A percentile compares a stretch with the other conserved stretches of the same genome.
Conservation (phyloP, 345 rosid species). For the Citrus maxima region DNA sequence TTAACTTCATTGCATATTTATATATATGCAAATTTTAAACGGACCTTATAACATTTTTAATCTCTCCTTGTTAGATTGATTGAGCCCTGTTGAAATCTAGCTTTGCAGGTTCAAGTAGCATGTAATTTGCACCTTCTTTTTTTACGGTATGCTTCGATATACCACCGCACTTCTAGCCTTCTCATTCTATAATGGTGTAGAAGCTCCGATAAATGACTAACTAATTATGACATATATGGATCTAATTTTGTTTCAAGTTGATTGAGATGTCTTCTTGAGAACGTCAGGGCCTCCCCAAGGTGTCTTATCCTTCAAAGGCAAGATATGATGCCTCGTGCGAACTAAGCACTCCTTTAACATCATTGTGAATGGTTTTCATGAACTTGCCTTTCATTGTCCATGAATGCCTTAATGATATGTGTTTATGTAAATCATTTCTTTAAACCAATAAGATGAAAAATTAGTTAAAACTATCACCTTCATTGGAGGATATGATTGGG, state of each 20-base stretch:
- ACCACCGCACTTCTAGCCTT: conserved; percentile 36
- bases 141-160: conserved; percentile 23
- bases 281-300: conserved; percentile 19
- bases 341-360: conserved; percentile 31
- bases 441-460: too few species aligned
- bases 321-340: conserved; percentile 44
- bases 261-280: conserved; percentile 18
- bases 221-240: conserved; percentile 5
- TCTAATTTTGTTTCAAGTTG: not conserved
- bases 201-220: conserved; percentile 33
- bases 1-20: too few species aligned
- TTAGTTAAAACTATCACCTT: not conserved
- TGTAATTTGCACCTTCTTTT: not conserved
- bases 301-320: conserved; percentile 31
- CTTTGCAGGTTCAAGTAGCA: conserved; percentile 37
- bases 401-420: conserved; percentile 34
- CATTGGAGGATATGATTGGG: not conserved
- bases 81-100: conserved; percentile 44
- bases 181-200: conserved; percentile 31
- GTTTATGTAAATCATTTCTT: not conserved
- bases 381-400: conserved; percentile 19
- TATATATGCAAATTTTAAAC: too few species aligned
- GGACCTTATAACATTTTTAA: conserved; percentile 31
- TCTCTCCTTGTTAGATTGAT: conserved; percentile 29
- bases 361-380: not conserved